phyloP scores from a whole-genome alignment of 768 basidiomycete genomes.

The Trametes cubensis region DNA sequence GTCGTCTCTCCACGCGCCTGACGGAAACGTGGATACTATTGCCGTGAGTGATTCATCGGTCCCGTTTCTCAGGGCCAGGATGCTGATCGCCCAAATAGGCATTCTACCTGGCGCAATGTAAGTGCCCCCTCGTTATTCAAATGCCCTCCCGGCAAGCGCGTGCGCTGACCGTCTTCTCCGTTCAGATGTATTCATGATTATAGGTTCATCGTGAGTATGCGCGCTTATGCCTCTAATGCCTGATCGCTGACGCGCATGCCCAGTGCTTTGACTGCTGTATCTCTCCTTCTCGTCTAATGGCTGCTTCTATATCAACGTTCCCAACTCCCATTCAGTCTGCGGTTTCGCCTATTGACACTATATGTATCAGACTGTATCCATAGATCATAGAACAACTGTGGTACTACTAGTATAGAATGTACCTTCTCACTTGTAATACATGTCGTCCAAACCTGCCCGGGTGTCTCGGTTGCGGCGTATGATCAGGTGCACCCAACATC shows the following conservation, averaged over 20 bases:
- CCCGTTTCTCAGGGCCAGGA: not conserved
- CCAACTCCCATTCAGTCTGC: no score
- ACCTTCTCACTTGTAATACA: no score
- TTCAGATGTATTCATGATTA: slow-evolving; percentile 47
- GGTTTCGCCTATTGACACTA: no score
- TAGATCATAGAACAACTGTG: no score
- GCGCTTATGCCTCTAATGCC: not conserved
- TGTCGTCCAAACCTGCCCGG: no score
- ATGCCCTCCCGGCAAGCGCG: not conserved
- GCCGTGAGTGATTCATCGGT: slow-evolving; percentile 32
- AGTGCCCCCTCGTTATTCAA: slow-evolving; percentile 11
- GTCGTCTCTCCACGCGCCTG: slow-evolving; percentile 48
- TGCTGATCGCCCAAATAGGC: slow-evolving; percentile 27
- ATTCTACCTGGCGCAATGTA: slow-evolving; percentile 50
- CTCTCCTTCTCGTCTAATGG: slow-evolving; percentile 25
- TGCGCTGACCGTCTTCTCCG: not conserved
- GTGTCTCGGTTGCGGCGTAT: no score
- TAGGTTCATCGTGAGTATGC: slow-evolving; percentile 44
- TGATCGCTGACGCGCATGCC: not conserved
- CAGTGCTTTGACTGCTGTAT: slow-evolving; percentile 31
- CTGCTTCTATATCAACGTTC: no score
- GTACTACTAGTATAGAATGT: no score
- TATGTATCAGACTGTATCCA: no score
- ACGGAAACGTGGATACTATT: slow-evolving; percentile 47
- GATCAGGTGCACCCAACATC: no score